Percentiles rank a stretch among this genome's conserved stretches.
phyloP scores from a whole-genome alignment of 176 grass and related monocot species.

The Stipa capillata region DNA sequence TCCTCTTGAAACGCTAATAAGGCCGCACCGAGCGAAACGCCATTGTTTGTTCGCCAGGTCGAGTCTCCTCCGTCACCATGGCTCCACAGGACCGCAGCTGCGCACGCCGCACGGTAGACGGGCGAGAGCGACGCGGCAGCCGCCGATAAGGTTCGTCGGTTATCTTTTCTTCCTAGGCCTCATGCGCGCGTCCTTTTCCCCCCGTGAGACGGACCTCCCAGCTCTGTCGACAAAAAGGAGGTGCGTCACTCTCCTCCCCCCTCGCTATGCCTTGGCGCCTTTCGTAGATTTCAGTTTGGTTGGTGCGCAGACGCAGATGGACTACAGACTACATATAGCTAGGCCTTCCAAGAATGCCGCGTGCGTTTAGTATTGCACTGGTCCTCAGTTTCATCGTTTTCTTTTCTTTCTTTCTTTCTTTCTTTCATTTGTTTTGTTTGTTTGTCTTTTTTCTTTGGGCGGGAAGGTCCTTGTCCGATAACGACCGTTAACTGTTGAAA shows the following conservation, averaged over 20 bases:
- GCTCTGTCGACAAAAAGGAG: not conserved
- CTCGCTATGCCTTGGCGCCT: not conserved
- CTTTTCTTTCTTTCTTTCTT: no score
- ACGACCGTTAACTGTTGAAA: not conserved
- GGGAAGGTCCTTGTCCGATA: not conserved
- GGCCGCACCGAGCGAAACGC: no score
- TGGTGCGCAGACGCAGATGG: conserved; percentile 17
- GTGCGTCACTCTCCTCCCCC: not conserved
- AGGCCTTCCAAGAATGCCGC: no score
- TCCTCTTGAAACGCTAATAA: no score
- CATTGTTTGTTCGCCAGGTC: no score
- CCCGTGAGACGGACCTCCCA: conserved; percentile 7
- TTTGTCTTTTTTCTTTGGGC: no score
- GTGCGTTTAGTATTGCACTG: no score
- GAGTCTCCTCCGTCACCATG: no score
- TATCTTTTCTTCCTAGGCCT: not conserved
- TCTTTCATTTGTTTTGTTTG: no score
- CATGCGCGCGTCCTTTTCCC: not conserved
- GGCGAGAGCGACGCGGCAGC: conserved; percentile 3
- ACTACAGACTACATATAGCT: not conserved
- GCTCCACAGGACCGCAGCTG: no score
- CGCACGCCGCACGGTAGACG: not conserved
- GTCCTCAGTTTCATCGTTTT: no score
- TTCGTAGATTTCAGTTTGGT: not conserved
- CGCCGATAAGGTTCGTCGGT: not conserved